Base-by-base conservation (phyloP, 2,329 filamentous ascomycete species). In the Escovopsis weberi region DNA sequence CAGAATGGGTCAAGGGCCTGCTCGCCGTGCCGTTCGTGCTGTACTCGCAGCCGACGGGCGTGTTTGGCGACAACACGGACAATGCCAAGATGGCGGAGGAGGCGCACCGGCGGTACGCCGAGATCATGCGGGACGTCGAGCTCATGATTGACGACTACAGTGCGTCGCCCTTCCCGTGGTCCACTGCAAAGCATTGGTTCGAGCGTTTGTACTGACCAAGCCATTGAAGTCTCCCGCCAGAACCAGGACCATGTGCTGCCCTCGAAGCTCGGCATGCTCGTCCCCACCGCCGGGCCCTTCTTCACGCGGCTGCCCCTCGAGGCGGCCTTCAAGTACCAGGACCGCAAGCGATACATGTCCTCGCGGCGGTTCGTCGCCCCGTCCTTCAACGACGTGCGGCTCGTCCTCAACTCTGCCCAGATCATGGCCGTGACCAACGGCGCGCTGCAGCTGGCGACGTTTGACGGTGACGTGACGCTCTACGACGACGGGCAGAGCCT, bases 381-480 rank as follows among this genome's bases (percentile, higher is more conserved):
- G 0, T 94, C 85, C 2, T 98, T 98, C 72, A 98, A 98, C 64
- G 91, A 98, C 58, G 79, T 98, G 45, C 80, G 91, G 2, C 71
- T 95, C 23, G 82, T 94, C 41, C 75, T 98, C 51, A 98, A 98
- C 64, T 91, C 91, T 34, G 88, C 91, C 15, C 91, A 98, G 63
- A 72, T 89, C 46, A 87, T 95, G 80, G 86, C 85, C 34, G 75
- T 96, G n/a, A 82, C 86, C 12, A 77, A 76, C 23, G 80, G 82
- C 19, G 73, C 77, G 4, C 71, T 95, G 8, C 79, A 91, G 52
- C 73, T 98, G 4, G 81, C 94, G 42, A 98, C 91, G 0, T 98
- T 98, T 58, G 91, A 98, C 61, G 91, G 91, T 62, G 91, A 98
- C 62, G 87, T 98, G 40, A 98, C 91, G 1, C 72, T 98, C 19